Percentiles rank a stretch among this genome's conserved stretches.
Conservation (phyloP, 169 alveolate species). For the Plasmodium reichenowi region DNA sequence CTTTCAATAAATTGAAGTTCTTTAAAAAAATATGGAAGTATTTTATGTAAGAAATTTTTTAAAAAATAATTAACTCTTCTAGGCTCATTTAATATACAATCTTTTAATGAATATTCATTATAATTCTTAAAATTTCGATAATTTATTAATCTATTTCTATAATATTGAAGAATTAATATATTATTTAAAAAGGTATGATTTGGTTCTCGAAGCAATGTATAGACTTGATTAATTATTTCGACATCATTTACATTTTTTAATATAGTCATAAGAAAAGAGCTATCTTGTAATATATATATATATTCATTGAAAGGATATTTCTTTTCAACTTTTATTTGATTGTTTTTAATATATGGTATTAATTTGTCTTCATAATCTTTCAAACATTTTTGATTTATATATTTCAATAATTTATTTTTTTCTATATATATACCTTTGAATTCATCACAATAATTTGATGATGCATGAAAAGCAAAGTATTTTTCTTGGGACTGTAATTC, state of each 20-base stretch:
- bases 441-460: conserved; percentile 32
- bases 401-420: conserved; percentile 34
- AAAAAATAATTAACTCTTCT: conserved; percentile 56
- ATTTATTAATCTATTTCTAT: conserved; percentile 60
- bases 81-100: conserved; percentile 70
- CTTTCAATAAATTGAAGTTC: conserved; percentile 60
- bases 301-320: conserved; percentile 13
- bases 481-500: conserved; percentile 67
- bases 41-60: conserved; percentile 16
- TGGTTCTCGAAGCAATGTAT: conserved; percentile 22
- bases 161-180: conserved; percentile 59
- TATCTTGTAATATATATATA: conserved; percentile 46
- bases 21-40: conserved; percentile 41
- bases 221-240: conserved; percentile 12
- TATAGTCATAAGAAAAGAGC: conserved; percentile 45
- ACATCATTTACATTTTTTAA: conserved; percentile 55
- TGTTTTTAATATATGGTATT: conserved; percentile 39
- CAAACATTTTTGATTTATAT: conserved; percentile 50
- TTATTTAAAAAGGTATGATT: conserved; percentile 46
- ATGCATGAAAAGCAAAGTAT: conserved; percentile 37
- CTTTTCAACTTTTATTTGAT: conserved; percentile 7
- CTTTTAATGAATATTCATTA: conserved; percentile 53
- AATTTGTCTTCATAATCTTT: conserved; percentile 62
- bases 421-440: conserved; percentile 57
- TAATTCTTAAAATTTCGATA: conserved; percentile 56